phyloP scores from a whole-genome alignment of 768 basidiomycete species.

The Polyporus arcularius region DNA sequence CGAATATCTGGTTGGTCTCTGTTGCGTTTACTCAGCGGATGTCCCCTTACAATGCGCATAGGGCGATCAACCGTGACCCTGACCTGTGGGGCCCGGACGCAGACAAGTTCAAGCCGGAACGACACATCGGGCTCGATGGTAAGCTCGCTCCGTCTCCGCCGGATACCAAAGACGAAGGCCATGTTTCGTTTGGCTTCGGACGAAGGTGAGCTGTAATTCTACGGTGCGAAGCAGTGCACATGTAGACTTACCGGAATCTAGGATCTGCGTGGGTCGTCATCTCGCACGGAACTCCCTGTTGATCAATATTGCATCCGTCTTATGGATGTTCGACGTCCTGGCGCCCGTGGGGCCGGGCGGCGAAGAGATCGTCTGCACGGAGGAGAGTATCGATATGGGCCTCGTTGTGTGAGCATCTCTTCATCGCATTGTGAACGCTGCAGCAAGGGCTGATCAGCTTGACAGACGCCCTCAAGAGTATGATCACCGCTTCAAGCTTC shows the following conservation, averaged over 20 bases:
- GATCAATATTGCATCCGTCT: constrained; percentile 9
- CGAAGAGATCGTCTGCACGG: constrained; percentile 1
- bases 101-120: constrained; percentile 17
- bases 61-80: constrained; percentile 49
- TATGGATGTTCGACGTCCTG: constrained; percentile 14
- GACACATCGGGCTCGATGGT: constrained; percentile 25
- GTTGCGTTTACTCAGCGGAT: constrained; percentile 42
- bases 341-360: constrained; percentile 2
- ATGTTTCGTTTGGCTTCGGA: constrained; percentile 29
- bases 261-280: constrained; percentile 13
- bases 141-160: constrained; percentile 3
- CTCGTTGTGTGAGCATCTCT: background rate
- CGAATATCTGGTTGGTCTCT: constrained; percentile 15
- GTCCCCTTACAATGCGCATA: constrained; percentile 41
- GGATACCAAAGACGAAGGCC: constrained; percentile 2
- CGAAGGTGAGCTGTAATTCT: background rate
- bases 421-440: background rate
- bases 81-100: constrained; percentile 30
- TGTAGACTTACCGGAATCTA: background rate
- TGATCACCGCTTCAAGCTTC: background rate
- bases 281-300: constrained; percentile 6
- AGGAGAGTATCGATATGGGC: constrained; percentile 3
- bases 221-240: background rate
- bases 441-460: background rate
- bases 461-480: background rate